phyloP scores from a whole-genome alignment of 371 early-diverging fungal genomes.

The Mucor saturninus region DNA sequence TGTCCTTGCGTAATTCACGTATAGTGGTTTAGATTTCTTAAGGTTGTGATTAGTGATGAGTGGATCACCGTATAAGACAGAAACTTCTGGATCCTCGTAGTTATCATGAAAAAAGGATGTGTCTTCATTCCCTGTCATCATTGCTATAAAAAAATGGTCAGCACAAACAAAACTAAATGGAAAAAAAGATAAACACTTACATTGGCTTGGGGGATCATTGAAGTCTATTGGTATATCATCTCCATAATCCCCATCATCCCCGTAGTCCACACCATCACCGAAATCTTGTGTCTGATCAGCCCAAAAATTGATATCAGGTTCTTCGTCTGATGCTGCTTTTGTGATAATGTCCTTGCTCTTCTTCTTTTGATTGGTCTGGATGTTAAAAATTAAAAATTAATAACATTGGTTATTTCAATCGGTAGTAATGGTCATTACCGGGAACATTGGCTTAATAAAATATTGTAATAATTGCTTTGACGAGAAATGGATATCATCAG shows the following conservation, averaged over 20 bases:
- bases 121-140: conserved; percentile 36
- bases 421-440: conserved; percentile 34
- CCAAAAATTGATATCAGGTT: conserved; percentile 48
- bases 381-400: not conserved
- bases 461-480: conserved; percentile 79
- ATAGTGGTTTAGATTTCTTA: conserved; percentile 71
- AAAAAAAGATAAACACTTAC: conserved; percentile 14
- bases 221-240: conserved; percentile 22
- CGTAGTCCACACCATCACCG: conserved; percentile 14
- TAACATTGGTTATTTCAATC: conserved; percentile 16
- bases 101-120: conserved; percentile 39
- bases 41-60: conserved; percentile 45
- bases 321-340: conserved; percentile 15
- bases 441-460: conserved; percentile 80
- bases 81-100: conserved; percentile 28
- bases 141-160: conserved; percentile 10
- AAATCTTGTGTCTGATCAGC: conserved; percentile 32
- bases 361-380: not conserved
- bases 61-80: conserved; percentile 40
- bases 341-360: not conserved
- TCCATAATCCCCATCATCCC: conserved; percentile 20
- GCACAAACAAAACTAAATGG: not conserved
- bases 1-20: conserved; percentile 82
- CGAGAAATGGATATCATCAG: conserved; percentile 88
- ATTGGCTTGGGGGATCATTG: conserved; percentile 24